Evolutionary conservation across 2,329 filamentous ascomycete genomes (phyloP), one percentile per base, ranked within the genome.

Genomic region (Penicillium crustosum): DNA sequence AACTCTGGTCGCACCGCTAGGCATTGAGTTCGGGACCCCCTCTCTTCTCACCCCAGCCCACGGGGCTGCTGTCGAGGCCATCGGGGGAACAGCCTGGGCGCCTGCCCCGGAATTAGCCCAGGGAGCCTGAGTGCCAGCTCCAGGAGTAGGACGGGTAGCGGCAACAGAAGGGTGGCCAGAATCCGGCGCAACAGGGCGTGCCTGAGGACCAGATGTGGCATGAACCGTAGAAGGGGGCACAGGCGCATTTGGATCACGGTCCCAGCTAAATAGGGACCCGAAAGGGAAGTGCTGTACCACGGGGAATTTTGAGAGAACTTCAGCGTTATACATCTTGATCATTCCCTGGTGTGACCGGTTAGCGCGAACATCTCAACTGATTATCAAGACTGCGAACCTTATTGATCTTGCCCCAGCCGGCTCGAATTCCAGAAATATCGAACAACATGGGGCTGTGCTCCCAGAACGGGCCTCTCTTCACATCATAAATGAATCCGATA

Each of bases 241-340:
- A 1, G 74, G 65, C 1, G 88, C 86, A 53, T 83, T 77, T 0
- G 87, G 87, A 69, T 92, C 88, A 47, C 73, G 76, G 2, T 90
- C 86, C 88, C 89, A 93, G 38, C 83, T 85, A 70, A 93, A 91
- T n/a, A 94, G 78, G 6, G 87, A 89, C 27, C 90, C 90, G 65
- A 94, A 93, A 3, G 83, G 85, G 65, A 94, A 97, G 75, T 99
- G 94, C 76, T 99, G 94, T n/a, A 99, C 91, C 3, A 99, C 94
- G 3, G 94, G 94, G 70, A 97, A 97, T 75, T 99, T 99, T 39
- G 90, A 91, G 15, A 99, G 81, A 3, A 99, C 94, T 78, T 99
- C 94, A 19, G 91, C 94, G 65, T 95, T 92, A 78, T 93, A 99
- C 94, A 99, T 99, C 77, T 97, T 99, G 69, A 99, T 86, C 94